Conservation (phyloP, 2,329 filamentous ascomycete genomes). For the Arachnomyces sp. region DNA sequence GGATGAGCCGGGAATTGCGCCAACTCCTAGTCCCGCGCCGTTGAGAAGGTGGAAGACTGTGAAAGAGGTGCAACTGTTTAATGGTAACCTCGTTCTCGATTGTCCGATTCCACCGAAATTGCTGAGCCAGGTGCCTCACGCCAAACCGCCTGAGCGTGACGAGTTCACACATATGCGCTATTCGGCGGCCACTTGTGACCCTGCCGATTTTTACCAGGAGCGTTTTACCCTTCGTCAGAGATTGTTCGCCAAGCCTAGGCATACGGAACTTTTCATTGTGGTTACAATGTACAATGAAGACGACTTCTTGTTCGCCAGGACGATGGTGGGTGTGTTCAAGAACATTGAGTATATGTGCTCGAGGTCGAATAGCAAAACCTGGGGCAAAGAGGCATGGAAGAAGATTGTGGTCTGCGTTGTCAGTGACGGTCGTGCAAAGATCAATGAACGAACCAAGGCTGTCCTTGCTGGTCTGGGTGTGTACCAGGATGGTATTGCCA, state of each 20-base stretch:
- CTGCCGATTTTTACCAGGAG: slow-evolving; percentile 74
- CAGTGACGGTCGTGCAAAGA: slow-evolving; percentile 93
- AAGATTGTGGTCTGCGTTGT: slow-evolving; percentile 99
- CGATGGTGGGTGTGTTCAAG: slow-evolving; percentile 95
- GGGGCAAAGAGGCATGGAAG: slow-evolving; percentile 98
- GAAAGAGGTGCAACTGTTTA: slow-evolving; percentile 94
- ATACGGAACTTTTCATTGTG: slow-evolving; percentile 92
- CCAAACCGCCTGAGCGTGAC: slow-evolving; percentile 69
- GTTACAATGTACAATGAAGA: slow-evolving; percentile 99
- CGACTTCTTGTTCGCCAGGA: slow-evolving; percentile 88
- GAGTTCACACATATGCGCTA: slow-evolving; percentile 75
- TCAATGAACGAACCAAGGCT: slow-evolving; percentile 83
- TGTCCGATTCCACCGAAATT: slow-evolving; percentile 88
- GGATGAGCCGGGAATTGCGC: slow-evolving; percentile 26
- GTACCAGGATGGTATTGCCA: slow-evolving; percentile 96
- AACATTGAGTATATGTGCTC: slow-evolving; percentile 98
- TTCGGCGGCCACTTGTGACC: slow-evolving; percentile 89
- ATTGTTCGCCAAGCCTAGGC: slow-evolving; percentile 82
- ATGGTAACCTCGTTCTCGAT: slow-evolving; percentile 92
- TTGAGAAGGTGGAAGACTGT: slow-evolving; percentile 96
- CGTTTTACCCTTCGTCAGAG: slow-evolving; percentile 87
- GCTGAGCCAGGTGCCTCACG: slow-evolving; percentile 79
- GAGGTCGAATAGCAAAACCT: slow-evolving; percentile 86
- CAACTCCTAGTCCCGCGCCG: slow-evolving; percentile 47
- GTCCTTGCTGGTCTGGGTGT: slow-evolving; percentile 88